These are phyloP conservation scores for Sclerotinia subarctica DNA, from an alignment of 2,329 filamentous ascomycete genomes.

Conservation along the genomic window DNA sequence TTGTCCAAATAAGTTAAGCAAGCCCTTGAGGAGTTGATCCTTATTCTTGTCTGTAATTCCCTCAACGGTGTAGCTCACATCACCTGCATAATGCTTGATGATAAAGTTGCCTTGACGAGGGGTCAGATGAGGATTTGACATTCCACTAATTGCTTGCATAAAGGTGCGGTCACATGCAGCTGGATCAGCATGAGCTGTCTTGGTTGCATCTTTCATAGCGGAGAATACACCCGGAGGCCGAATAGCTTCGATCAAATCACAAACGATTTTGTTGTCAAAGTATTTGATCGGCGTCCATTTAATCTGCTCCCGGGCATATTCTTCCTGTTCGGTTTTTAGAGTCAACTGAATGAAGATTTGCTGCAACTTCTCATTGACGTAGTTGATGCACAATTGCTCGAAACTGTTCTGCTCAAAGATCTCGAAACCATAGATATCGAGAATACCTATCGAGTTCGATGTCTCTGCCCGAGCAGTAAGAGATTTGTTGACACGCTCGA, in stretches of 20 bases:
- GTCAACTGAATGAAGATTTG: slow-evolving; percentile 99
- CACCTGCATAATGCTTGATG: slow-evolving; percentile 97
- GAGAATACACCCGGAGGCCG: slow-evolving; percentile 91
- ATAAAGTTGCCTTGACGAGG: slow-evolving; percentile 94
- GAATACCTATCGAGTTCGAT: slow-evolving; percentile 85
- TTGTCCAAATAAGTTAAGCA: slow-evolving; percentile 79
- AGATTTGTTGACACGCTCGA: slow-evolving; percentile 84
- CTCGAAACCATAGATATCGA: slow-evolving; percentile 99
- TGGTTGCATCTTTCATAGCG: slow-evolving; percentile 94
- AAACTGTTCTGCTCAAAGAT: slow-evolving; percentile 99
- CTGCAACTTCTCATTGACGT: slow-evolving; percentile 98
- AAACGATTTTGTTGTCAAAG: slow-evolving; percentile 99
- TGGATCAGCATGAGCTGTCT: slow-evolving; percentile 95
- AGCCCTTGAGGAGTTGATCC: slow-evolving; percentile 90
- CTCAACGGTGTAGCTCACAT: slow-evolving; percentile 89
- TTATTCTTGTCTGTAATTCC: slow-evolving; percentile 99
- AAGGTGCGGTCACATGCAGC: slow-evolving; percentile 93
- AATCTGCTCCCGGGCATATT: slow-evolving; percentile 93
- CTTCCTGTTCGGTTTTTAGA: slow-evolving; percentile 93
- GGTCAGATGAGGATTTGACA: slow-evolving; percentile 88
- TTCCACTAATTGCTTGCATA: slow-evolving; percentile 85
- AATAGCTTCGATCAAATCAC: slow-evolving; percentile 90
- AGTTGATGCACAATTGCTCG: slow-evolving; percentile 99
- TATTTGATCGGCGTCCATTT: slow-evolving; percentile 99
- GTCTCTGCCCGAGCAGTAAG: slow-evolving; percentile 73